Percentiles rank a stretch among this genome's conserved stretches.
phyloP scores from a whole-genome alignment of 2,329 filamentous ascomycete species.

The Botrytis aclada region DNA sequence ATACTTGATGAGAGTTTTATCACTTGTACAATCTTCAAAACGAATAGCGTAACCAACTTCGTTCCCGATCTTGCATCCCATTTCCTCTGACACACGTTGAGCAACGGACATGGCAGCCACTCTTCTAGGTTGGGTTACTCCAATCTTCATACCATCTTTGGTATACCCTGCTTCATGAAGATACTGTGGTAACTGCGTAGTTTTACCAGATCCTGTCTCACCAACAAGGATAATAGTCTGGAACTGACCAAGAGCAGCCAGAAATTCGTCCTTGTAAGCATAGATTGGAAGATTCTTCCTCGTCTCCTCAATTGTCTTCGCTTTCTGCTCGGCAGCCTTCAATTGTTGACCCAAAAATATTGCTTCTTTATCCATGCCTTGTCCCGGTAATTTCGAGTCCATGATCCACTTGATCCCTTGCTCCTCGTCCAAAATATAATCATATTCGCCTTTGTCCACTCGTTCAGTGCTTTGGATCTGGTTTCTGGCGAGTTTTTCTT shows the following conservation, averaged over 20 bases:
- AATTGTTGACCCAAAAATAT: constrained; percentile 75
- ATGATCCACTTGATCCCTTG: constrained; percentile 84
- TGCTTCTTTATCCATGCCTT: constrained; percentile 73
- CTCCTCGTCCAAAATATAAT: constrained; percentile 87
- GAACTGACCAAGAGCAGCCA: constrained; percentile 80
- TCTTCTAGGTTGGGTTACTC: constrained; percentile 89
- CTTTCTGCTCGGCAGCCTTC: constrained; percentile 84
- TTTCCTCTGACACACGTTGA: constrained; percentile 91
- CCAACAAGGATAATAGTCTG: constrained; percentile 91
- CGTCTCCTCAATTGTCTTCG: constrained; percentile 84
- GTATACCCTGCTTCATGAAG: constrained; percentile 89
- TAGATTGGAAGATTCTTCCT: constrained; percentile 89
- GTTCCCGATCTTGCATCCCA: constrained; percentile 83
- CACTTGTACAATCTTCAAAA: constrained; percentile 88
- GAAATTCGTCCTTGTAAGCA: constrained; percentile 77
- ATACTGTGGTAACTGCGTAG: constrained; percentile 92
- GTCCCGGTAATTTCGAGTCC: constrained; percentile 69
- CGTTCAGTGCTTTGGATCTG: constrained; percentile 75
- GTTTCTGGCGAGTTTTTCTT: constrained; percentile 80
- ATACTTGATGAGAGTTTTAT: constrained; percentile 90
- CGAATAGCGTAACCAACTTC: constrained; percentile 94
- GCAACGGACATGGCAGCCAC: constrained; percentile 98
- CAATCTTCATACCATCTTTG: constrained; percentile 78
- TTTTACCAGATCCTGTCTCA: constrained; percentile 94
- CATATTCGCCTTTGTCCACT: constrained; percentile 78